Evolutionary conservation across 768 basidiomycete species (phyloP), one percentile per base, ranked within the genome.

Genomic region (Tylopilus intermedius): DNA sequence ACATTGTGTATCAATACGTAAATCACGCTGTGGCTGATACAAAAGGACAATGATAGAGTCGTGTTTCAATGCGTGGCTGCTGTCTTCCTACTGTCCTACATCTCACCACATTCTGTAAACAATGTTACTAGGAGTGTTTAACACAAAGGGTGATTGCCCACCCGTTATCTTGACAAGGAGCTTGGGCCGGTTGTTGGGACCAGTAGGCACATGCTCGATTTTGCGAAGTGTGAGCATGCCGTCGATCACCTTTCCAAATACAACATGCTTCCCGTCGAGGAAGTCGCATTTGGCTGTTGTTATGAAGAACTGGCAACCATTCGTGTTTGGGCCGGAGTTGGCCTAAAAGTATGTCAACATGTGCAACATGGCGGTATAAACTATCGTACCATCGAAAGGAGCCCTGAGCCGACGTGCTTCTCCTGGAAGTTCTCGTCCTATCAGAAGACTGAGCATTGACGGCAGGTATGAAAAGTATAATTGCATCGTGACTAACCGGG

Each of bases 221-320:
- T 97, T 98, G 58, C 95, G 79, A 47, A 99, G 76, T 4, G 93
- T 95, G 54, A 99, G 81, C 88, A 98, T 90, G 24, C 92, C 92
- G 52, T 96, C 91, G 56, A 90, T 81, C 33, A 95, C 88, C 58
- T 79, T 84, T 6, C 93, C 93, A 62, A 96, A 96, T 2, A 94
- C 92, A 60, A 94, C 88, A 66, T 95, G 93, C 68, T 94, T 92
- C 58, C 84, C 90, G 66, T 99, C 94, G 41, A 99, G 80, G 71
- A 98, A 98, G 56, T 94, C 91, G 58, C 94, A 95, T 60, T 90
- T 88, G 8, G 84, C 90, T 2, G 91, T 94, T 0, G 96, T 99
- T 66, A 99, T 86, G 77, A 99, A 99, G 76, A 98, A 99, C 82
- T 92, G 93, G 68, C 91, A 94, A 2, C 94, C 95, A 58, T 97